These are phyloP conservation scores for Tardiomyces blankii DNA, from an alignment of 1,139 yeast genomes.

Conservation along the genomic window DNA sequence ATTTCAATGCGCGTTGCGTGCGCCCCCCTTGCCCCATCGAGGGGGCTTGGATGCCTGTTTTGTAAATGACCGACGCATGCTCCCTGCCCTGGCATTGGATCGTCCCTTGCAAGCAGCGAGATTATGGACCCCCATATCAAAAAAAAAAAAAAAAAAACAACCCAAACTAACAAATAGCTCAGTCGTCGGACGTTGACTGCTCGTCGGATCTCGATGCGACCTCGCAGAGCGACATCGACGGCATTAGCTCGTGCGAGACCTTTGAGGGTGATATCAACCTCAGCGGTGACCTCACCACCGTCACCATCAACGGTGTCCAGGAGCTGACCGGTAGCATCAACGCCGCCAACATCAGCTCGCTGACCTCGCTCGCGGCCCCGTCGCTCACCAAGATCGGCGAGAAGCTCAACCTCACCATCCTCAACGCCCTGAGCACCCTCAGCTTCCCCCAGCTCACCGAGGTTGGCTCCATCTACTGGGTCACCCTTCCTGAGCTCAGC, in stretches of 20 bases:
- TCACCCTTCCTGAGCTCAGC: constrained; percentile 74
- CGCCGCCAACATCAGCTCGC: constrained; percentile 52
- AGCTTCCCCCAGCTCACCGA: constrained; percentile 70
- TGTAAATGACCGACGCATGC: too few species aligned
- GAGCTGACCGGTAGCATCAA: constrained; percentile 66
- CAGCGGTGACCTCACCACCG: constrained; percentile 44
- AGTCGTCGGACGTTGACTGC: not conserved
- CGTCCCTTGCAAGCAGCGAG: too few species aligned
- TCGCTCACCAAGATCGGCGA: constrained; percentile 66
- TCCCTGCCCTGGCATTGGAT: too few species aligned
- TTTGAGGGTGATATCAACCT: constrained; percentile 71
- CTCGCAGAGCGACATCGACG: constrained; percentile 67
- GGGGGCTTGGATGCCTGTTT: too few species aligned
- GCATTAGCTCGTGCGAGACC: constrained; percentile 62
- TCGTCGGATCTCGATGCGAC: constrained; percentile 28
- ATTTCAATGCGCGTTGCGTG: too few species aligned
- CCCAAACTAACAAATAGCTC: too few species aligned
- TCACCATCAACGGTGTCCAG: constrained; percentile 46
- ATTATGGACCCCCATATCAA: too few species aligned
- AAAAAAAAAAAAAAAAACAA: too few species aligned
- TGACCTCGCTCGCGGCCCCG: constrained; percentile 65
- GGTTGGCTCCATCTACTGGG: constrained; percentile 68
- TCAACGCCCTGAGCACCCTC: constrained; percentile 57
- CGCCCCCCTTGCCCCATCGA: too few species aligned
- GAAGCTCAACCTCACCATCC: constrained; percentile 45